Conservation (phyloP, 169 alveolate species). For the Eimeria tenella region DNA sequence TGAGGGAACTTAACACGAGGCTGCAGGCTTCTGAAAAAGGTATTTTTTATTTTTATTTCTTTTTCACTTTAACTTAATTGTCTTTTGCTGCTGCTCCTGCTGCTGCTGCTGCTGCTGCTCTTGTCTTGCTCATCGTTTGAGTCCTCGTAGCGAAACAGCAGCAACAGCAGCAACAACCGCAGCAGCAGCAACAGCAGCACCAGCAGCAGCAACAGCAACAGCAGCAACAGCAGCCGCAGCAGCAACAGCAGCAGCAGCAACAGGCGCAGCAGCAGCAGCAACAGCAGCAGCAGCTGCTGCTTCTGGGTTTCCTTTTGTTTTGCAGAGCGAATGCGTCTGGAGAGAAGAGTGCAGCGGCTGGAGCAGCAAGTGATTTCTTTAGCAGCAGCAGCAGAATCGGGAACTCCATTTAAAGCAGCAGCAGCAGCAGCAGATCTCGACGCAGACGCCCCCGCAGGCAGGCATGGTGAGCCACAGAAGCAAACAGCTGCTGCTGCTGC, state of each 20-base stretch:
- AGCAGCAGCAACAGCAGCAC: too few relatives aligned
- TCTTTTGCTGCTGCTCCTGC: neutral
- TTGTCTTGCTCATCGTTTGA: neutral
- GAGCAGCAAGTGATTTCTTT: conserved; percentile 39
- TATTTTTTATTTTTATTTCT: conserved; percentile 12
- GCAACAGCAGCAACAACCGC: too few relatives aligned
- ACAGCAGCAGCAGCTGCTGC: neutral
- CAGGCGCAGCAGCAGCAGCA: too few relatives aligned
- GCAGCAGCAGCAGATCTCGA: neutral
- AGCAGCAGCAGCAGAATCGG: conserved; percentile 38
- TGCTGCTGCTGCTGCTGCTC: neutral
- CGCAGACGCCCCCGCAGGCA: neutral
- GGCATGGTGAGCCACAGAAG: neutral
- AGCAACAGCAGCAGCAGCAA: too few relatives aligned
- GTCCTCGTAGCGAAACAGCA: too few relatives aligned
- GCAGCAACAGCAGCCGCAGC: too few relatives aligned
- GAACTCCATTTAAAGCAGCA: neutral
- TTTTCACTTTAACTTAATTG: too few relatives aligned
- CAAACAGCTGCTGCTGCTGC: too few relatives aligned
- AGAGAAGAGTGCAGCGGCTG: conserved; percentile 60
- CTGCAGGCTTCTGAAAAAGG: conserved; percentile 93
- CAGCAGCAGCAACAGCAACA: too few relatives aligned
- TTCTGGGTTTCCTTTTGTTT: neutral
- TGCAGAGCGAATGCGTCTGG: conserved; percentile 58
- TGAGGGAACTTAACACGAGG: conserved; percentile 91